Conservation (phyloP, 2,329 filamentous ascomycete species). For the Exophiala aquamarina region DNA sequence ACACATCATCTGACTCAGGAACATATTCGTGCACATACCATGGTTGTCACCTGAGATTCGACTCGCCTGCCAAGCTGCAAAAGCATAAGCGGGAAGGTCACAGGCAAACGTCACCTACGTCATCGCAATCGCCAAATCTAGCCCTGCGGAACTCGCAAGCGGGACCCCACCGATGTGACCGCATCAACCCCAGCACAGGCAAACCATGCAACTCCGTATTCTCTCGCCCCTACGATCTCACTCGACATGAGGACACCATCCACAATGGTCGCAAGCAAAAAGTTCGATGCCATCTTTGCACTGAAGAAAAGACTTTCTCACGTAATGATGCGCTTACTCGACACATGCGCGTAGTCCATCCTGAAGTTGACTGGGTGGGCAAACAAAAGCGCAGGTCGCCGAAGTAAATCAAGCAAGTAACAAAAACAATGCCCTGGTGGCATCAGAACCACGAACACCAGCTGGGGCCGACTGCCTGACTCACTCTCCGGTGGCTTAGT, state of each 20-base stretch:
- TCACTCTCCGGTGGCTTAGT: no score
- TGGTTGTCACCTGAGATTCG: slow-evolving; percentile 83
- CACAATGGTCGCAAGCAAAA: slow-evolving; percentile 95
- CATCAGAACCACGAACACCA: no score
- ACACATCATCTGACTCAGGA: slow-evolving; percentile 72
- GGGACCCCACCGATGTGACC: slow-evolving; percentile 88
- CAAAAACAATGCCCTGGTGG: no score
- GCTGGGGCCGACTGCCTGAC: no score
- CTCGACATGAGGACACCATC: slow-evolving; percentile 94
- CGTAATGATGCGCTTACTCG: slow-evolving; percentile 90
- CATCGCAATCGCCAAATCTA: slow-evolving; percentile 49
- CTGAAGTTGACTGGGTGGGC: slow-evolving; percentile 79
- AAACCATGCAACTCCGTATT: slow-evolving; percentile 95
- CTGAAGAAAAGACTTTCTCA: slow-evolving; percentile 95
- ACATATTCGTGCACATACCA: slow-evolving; percentile 97
- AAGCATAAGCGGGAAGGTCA: slow-evolving; percentile 96
- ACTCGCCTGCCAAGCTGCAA: slow-evolving; percentile 80
- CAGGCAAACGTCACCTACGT: slow-evolving; percentile 64
- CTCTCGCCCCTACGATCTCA: slow-evolving; percentile 93
- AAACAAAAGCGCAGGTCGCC: slow-evolving; percentile 42
- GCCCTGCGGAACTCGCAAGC: slow-evolving; percentile 78
- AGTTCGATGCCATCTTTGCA: slow-evolving; percentile 87
- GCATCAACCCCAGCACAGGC: slow-evolving; percentile 90
- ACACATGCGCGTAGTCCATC: slow-evolving; percentile 92
- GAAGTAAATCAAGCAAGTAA: slow-evolving; percentile 10